A percentile compares a stretch with the other conserved stretches of the same genome.
Conservation (phyloP, 2,329 filamentous ascomycete species). For the Didymella arachidicola region DNA sequence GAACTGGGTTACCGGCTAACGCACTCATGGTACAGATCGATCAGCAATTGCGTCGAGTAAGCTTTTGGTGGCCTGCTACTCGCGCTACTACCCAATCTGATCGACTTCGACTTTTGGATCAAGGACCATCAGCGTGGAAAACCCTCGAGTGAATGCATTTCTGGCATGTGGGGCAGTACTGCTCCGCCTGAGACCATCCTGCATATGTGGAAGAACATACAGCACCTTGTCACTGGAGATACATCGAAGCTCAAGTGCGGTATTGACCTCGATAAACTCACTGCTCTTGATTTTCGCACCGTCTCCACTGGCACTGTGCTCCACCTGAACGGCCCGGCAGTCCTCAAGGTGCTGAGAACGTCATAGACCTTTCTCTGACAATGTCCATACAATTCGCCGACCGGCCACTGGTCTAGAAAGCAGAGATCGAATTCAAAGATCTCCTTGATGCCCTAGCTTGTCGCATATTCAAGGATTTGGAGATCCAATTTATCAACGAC, state of each 20-base stretch:
- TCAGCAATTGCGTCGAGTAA: conserved; percentile 35
- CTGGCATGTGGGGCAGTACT: conserved; percentile 31
- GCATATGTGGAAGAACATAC: conserved; percentile 18
- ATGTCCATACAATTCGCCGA: conserved; percentile 32
- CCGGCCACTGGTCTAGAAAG: conserved; percentile 20
- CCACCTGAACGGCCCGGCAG: conserved; percentile 34
- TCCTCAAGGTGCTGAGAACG: conserved; percentile 26
- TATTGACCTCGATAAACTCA: conserved; percentile 26
- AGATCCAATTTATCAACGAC: conserved; percentile 29
- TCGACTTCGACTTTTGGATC: conserved; percentile 29
- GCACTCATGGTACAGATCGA: conserved; percentile 29
- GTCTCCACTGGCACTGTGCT: conserved; percentile 28
- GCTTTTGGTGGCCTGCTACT: conserved; percentile 34
- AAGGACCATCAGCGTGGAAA: conserved; percentile 30
- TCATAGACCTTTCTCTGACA: conserved; percentile 25
- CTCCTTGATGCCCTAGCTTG: conserved; percentile 34
- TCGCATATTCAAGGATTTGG: conserved; percentile 22
- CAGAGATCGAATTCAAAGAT: conserved; percentile 26
- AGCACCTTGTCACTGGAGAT: conserved; percentile 27
- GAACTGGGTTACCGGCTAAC: conserved; percentile 20
- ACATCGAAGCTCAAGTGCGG: conserved; percentile 27
- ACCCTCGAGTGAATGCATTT: conserved; percentile 30
- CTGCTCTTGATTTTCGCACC: conserved; percentile 23
- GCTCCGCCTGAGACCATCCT: conserved; percentile 17
- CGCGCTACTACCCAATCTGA: conserved; percentile 29